Percentiles rank a stretch among this genome's conserved stretches.
These are phyloP conservation scores for Fonsecaea monophora DNA, from an alignment of 2,329 filamentous ascomycete genomes.

Conservation along the genomic window DNA sequence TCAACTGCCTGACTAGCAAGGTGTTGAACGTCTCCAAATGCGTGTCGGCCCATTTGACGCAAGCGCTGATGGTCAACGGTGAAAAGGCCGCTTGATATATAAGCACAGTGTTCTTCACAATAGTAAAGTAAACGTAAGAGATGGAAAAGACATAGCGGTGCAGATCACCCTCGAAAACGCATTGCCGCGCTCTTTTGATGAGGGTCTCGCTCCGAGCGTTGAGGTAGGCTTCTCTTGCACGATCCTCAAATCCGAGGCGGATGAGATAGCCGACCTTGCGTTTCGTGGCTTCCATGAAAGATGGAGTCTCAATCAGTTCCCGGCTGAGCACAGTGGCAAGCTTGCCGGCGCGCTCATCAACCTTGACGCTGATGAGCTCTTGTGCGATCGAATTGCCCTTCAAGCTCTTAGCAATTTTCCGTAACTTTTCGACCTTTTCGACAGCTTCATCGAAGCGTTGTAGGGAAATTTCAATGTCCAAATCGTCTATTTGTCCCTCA, in stretches of 20 bases:
- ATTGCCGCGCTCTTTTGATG: conserved; percentile 83
- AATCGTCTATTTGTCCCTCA: conserved; percentile 90
- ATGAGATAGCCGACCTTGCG: conserved; percentile 84
- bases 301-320: conserved; percentile 78
- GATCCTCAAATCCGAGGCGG: conserved; percentile 86
- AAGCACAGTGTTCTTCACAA: conserved; percentile 90
- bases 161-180: conserved; percentile 92
- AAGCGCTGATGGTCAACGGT: conserved; percentile 85
- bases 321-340: conserved; percentile 78
- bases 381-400: conserved; percentile 87
- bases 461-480: conserved; percentile 93
- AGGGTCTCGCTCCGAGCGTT: conserved; percentile 78
- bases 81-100: conserved; percentile 89
- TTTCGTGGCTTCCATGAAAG: conserved; percentile 77
- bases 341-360: conserved; percentile 80
- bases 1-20: conserved; percentile 81
- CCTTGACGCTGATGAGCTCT: conserved; percentile 89
- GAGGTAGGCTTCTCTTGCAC: conserved; percentile 85
- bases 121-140: conserved; percentile 92
- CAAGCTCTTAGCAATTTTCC: conserved; percentile 76
- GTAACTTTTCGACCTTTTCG: conserved; percentile 80
- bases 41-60: conserved; percentile 98
- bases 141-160: conserved; percentile 93
- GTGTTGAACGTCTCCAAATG: conserved; percentile 90
- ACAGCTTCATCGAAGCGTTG: conserved; percentile 89